Evolutionary conservation across 148 eudicot species (phyloP), one percentile per base, ranked within the genome.

Genomic region (Nepenthes mirabilis): DNA sequence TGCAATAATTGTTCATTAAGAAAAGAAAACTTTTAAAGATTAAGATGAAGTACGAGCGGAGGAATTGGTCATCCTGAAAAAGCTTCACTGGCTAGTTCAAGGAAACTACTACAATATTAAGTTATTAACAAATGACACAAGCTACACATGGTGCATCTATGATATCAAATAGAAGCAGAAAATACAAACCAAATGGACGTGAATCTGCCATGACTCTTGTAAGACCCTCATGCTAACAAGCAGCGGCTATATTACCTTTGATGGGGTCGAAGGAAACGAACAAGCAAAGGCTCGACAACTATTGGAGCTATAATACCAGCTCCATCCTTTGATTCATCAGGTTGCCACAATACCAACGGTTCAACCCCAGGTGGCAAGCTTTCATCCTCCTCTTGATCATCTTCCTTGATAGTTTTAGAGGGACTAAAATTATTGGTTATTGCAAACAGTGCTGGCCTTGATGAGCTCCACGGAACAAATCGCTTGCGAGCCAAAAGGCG

Each of bases 401-500:
- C 81, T 63, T 74, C 70, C 69, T 70, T 82, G n/a, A 37, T 57
- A 59, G 69, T 63, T 55, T 62, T 52, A 37, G 80, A 72, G 59
- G 61, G 65, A 47, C 62, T 61, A 48, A 68, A 52, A 68, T 11
- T 72, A 62, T 72, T 79, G 50, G 80, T 68, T 61, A 81, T 68
- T 35, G 79, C 65, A 63, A 79, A 64, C 54, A 75, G 47, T 2
- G 37, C 75, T 35, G 88, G 82, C 56, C 75, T 78, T 23, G 82
- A 70, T 14, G 90, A 76, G 2, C 97, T 85, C 99, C 99, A 94
- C 1, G 99, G 99, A 9, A 94, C 83, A 63, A 94, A 94, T 37
- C 95, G 68, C 68, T 86, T 94, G 43, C 97, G 95, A 64, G 97
- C 97, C 67, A 68, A 86, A 62, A 94, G 91, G 52, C 99, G 87